Evolutionary conservation across 352 stramenopile genomes (phyloP).

Genomic region (Pythium diclinum): DNA sequence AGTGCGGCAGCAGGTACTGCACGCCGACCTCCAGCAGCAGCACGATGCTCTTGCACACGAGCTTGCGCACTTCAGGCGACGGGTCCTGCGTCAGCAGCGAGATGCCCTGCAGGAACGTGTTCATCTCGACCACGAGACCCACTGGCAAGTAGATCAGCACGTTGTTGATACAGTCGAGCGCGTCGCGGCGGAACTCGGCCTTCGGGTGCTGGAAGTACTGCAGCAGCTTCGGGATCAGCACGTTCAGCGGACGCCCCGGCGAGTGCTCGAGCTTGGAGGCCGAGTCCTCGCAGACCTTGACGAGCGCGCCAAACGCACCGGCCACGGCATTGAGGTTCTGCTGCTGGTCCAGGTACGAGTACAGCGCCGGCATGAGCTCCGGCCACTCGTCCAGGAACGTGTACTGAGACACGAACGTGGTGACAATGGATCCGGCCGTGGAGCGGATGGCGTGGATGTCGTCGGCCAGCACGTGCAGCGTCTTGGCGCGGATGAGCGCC

Average conservation of each 20-base stretch:
- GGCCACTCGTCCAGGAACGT: slow-evolving; percentile 88
- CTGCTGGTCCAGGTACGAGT: slow-evolving; percentile 53
- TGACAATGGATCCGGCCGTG: slow-evolving; percentile 73
- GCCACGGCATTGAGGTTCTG: slow-evolving; percentile 66
- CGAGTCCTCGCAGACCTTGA: slow-evolving; percentile 91
- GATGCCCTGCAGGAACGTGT: slow-evolving; percentile 87
- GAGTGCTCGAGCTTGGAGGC: slow-evolving; percentile 88
- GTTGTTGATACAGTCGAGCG: slow-evolving; percentile 88
- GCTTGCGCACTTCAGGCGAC: slow-evolving; percentile 74
- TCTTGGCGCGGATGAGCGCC: slow-evolving; percentile 76
- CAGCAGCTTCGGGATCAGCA: slow-evolving; percentile 85
- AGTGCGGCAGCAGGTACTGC: slow-evolving; percentile 86
- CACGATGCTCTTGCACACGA: slow-evolving; percentile 91
- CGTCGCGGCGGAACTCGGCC: slow-evolving; percentile 72
- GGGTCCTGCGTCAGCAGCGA: slow-evolving; percentile 84
- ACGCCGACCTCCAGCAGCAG: slow-evolving; percentile 86
- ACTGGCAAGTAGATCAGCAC: slow-evolving; percentile 88
- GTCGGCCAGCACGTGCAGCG: slow-evolving; percentile 64
- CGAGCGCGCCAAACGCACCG: slow-evolving; percentile 79
- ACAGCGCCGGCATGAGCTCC: slow-evolving; percentile 79
- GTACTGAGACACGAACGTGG: slow-evolving; percentile 85
- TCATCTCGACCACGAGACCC: slow-evolving; percentile 88
- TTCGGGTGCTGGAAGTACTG: slow-evolving; percentile 88
- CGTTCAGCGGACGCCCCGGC: slow-evolving; percentile 80
- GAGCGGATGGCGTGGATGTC: slow-evolving; percentile 67